phyloP scores from a whole-genome alignment of 768 basidiomycete species.

The Cyathus striatus region DNA sequence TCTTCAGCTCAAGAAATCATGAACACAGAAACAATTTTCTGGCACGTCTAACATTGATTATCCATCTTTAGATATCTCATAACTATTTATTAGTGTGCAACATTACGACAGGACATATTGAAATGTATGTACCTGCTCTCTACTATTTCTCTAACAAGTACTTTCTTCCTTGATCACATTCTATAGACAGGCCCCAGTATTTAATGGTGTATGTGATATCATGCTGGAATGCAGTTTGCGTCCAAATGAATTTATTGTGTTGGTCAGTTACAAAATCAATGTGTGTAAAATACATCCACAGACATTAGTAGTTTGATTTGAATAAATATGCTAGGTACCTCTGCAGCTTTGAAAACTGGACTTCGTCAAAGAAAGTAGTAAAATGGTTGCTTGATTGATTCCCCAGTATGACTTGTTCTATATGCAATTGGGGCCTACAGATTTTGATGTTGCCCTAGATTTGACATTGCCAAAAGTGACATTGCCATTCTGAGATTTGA shows the following conservation, averaged over 20 bases:
- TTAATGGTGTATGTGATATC: conserved; percentile 70
- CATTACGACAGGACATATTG: conserved; percentile 55
- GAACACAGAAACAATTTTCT: conserved; percentile 67
- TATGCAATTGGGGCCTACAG: conserved; percentile 1
- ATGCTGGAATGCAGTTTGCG: conserved; percentile 47
- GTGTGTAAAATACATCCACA: conserved; percentile 24
- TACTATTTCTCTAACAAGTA: not conserved
- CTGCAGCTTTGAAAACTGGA: conserved; percentile 77
- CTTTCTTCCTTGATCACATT: not conserved
- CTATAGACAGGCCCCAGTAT: conserved; percentile 61
- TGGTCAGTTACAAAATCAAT: conserved; percentile 74
- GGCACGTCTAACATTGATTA: conserved; percentile 35
- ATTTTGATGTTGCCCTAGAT: no score
- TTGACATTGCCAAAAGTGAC: no score
- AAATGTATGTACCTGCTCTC: conserved; percentile 58
- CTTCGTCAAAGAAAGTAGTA: conserved; percentile 42
- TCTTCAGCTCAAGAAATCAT: conserved; percentile 63
- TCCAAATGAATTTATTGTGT: conserved; percentile 49
- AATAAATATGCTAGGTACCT: conserved; percentile 41
- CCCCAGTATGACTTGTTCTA: conserved; percentile 23
- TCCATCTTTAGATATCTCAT: not conserved
- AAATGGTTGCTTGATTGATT: conserved; percentile 26
- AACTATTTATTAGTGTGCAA: conserved; percentile 49
- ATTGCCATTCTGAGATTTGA: no score
- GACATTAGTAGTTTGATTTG: not conserved